phyloP scores from a whole-genome alignment of 1,284 basidiomycete species.

The Apiotrichum gamsii region DNA sequence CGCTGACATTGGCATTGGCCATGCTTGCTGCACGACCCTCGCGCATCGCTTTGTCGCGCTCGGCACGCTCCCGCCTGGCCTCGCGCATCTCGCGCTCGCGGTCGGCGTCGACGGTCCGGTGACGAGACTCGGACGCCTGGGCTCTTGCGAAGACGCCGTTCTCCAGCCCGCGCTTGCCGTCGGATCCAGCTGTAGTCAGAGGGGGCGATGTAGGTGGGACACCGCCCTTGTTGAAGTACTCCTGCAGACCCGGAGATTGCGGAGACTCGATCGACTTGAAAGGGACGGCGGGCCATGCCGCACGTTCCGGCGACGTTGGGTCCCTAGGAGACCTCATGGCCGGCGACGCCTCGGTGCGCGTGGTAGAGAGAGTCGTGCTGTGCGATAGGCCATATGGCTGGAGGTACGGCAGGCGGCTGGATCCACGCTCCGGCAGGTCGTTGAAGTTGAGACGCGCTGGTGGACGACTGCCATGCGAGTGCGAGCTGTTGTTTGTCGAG shows the following conservation, averaged over 20 bases:
- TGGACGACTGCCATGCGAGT: no score
- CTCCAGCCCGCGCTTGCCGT: no score
- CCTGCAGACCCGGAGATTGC: conserved; percentile 4
- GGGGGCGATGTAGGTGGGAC: neutral
- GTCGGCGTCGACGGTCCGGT: no score
- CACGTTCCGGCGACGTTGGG: neutral
- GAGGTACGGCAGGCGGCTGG: conserved; percentile 10
- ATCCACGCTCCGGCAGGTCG: conserved; percentile 9
- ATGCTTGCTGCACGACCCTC: no score
- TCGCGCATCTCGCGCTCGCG: no score
- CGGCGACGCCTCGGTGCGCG: neutral
- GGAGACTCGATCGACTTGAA: conserved; percentile 15
- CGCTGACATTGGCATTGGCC: no score
- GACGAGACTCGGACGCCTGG: no score
- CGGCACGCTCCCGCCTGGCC: no score
- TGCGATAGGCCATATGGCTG: conserved; percentile 6
- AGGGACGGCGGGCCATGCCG: conserved; percentile 26
- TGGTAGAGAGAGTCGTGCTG: conserved; percentile 1
- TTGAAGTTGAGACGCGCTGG: neutral
- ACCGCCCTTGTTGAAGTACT: neutral
- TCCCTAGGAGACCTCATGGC: neutral
- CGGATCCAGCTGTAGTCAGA: no score
- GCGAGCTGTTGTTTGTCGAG: neutral
- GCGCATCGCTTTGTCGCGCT: no score
- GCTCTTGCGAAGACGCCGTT: no score